A percentile compares a stretch with the other conserved stretches of the same genome.
Conservation (phyloP, 306 rosid species). For the Sesbania bispinosa region DNA sequence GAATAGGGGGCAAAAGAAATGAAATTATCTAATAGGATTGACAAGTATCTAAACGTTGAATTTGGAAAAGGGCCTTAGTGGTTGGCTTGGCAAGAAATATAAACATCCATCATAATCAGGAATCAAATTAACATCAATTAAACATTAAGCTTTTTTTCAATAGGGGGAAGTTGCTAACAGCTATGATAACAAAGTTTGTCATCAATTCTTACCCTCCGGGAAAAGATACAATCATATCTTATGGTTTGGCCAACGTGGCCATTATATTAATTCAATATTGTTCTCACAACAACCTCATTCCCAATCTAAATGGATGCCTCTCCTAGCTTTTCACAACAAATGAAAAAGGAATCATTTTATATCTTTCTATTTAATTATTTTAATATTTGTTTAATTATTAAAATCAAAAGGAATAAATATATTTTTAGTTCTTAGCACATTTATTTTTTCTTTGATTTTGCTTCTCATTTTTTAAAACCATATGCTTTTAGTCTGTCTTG, state of each 20-base stretch:
- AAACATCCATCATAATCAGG: constrained; percentile 21
- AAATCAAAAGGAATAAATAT: no score
- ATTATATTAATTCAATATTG: background rate
- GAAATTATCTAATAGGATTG: background rate
- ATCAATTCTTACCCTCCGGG: background rate
- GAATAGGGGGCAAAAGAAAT: background rate
- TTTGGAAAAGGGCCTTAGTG: constrained; percentile 20
- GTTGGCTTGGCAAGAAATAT: constrained; percentile 11
- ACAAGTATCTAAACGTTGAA: background rate
- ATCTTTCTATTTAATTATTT: no score
- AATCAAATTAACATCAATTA: constrained; percentile 32
- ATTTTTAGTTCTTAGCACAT: no score
- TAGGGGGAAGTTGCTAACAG: constrained; percentile 32
- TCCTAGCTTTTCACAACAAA: background rate
- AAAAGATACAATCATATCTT: background rate
- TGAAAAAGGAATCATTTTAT: background rate
- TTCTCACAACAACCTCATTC: background rate
- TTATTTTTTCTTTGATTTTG: no score
- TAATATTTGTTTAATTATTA: no score
- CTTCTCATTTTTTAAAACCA: no score
- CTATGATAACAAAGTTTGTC: background rate
- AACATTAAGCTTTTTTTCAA: constrained; percentile 11
- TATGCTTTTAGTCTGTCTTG: no score
- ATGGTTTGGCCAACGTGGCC: background rate
- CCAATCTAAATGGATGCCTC: background rate